phyloP scores from a whole-genome alignment of 352 stramenopile genomes.

The Phytopythium oedochilum region DNA sequence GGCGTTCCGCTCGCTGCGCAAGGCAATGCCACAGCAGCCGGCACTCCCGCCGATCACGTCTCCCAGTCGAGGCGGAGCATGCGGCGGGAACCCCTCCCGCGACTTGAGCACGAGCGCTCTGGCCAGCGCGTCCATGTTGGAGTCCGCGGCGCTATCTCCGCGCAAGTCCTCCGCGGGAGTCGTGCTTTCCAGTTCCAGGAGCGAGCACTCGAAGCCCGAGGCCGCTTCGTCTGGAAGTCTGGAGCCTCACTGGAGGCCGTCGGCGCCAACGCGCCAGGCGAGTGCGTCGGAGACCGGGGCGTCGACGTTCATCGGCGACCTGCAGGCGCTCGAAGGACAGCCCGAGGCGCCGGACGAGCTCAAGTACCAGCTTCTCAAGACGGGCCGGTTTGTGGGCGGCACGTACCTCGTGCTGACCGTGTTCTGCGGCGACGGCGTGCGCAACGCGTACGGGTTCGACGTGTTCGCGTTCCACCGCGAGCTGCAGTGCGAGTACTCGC shows the following conservation, averaged over 20 bases:
- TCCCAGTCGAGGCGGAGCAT: constrained; percentile 4
- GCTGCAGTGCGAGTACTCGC: constrained; percentile 36
- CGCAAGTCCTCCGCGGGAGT: background rate
- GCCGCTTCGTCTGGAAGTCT: background rate
- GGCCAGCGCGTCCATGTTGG: background rate
- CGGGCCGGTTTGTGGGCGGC: constrained; percentile 55
- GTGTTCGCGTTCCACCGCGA: constrained; percentile 49
- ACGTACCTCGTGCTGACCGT: constrained; percentile 65
- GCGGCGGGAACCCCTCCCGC: background rate
- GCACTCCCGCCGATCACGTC: constrained; percentile 50
- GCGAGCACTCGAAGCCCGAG: background rate
- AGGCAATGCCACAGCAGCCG: constrained; percentile 60
- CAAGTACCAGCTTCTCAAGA: constrained; percentile 63
- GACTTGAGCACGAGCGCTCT: background rate
- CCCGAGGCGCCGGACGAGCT: constrained; percentile 15
- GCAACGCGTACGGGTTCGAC: constrained; percentile 70
- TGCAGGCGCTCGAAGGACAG: constrained; percentile 16
- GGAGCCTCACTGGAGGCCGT: background rate
- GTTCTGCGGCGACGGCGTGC: constrained; percentile 56
- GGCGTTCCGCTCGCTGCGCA: constrained; percentile 60
- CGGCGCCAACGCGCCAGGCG: constrained; percentile 2
- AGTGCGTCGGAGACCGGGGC: constrained; percentile 2
- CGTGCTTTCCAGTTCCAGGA: background rate
- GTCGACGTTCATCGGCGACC: constrained; percentile 31
- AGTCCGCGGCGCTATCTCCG: background rate